Base-by-base conservation (phyloP, 306 rosid genomes). In the Quercus suber region DNA sequence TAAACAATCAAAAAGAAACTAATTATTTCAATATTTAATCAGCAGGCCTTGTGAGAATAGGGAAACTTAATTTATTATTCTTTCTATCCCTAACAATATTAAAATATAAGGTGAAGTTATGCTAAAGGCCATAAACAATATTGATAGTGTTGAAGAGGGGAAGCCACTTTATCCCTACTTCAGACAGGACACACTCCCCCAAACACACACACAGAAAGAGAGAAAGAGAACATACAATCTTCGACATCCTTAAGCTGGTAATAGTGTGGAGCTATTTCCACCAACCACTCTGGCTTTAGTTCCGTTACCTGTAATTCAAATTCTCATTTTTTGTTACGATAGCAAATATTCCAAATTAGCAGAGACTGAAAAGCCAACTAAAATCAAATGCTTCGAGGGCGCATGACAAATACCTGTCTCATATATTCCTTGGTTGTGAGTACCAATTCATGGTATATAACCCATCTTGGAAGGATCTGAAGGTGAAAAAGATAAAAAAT, bases 211-310 rank as follows among this genome's bases (percentile, higher is more conserved):
- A 63, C 56, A 28, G 53, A 76, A 79, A 77, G 73, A 72, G 75
- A 71, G 80, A 84, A 74, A 80, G 85, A 75, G 74, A 79, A 52
- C 89, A 45, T 92, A 91, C 97, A 14, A 64, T 95, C 99, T 91
- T 95, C 99, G 72, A 91, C 98, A 79, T 95, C 97, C 82, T 95
- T 93, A 4, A 85, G 91, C 86, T 95, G 96, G 89, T 95, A 95
- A 86, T 89, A 95, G 73, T 93, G 99, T 5, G 98, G 99, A 69
- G 98, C 99, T 73, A 95, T 91, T 89, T 95, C 98, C 80, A 91
- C 91, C 87, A 90, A 78, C 99, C 98, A 95, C 27, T 95, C 98
- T 4, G 97, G 96, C 84, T 91, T 95, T 73, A 95, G 69, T 79
- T 92, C 98, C 0, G 94, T 92, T 76, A 90, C 89, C 97, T 94